Base-by-base conservation (phyloP, 345 rosid genomes). In the Sonneratia alba region DNA sequence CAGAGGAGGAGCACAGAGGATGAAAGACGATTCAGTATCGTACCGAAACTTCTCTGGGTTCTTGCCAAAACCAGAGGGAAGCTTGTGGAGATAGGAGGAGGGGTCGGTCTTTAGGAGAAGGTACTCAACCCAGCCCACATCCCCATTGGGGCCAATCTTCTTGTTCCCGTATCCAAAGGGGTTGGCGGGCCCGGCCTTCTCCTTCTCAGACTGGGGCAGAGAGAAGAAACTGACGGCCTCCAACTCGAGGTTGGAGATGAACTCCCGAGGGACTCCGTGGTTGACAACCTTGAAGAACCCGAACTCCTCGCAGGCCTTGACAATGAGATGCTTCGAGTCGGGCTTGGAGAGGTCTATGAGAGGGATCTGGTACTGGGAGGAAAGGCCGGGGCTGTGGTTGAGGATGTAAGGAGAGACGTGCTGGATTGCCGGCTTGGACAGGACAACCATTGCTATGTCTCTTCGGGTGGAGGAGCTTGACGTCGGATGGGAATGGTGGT, bases 51-150 rank as follows among this genome's bases (percentile, higher is more conserved):
- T 72, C 4, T 70, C 73, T 14, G 81, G 74, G 83, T 63, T 53
- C 18, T 51, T 74, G 32, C n/a, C 70, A 55, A 75, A 75, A 72
- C 57, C 56, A 21, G 73, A 37, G 6, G 71, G 70, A 73, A 71
- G 51, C 24, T 69, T 71, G 40, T 66, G 51, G 68, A 68, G 53
- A 36, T 38, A 45, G 71, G 55, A 62, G 22, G 67, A 51, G 36
- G 81, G 76, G 65, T 81, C 70, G 47, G 80, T 69, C 68, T 67
- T 77, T 15, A 85, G 71, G 48, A 85, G 81, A 49, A 85, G 78
- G 77, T 83, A 85, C 55, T 85, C 89, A 34, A 85, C 74, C 87
- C 87, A 83, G 45, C 89, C 89, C 27, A 85, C 74, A 63, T 83
- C 89, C 15, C 89, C 87, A 74, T 81, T 83, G 6, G 63, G 74